phyloP scores from a whole-genome alignment of 2,329 filamentous ascomycete species.

The Colletotrichum orchidophilum region DNA sequence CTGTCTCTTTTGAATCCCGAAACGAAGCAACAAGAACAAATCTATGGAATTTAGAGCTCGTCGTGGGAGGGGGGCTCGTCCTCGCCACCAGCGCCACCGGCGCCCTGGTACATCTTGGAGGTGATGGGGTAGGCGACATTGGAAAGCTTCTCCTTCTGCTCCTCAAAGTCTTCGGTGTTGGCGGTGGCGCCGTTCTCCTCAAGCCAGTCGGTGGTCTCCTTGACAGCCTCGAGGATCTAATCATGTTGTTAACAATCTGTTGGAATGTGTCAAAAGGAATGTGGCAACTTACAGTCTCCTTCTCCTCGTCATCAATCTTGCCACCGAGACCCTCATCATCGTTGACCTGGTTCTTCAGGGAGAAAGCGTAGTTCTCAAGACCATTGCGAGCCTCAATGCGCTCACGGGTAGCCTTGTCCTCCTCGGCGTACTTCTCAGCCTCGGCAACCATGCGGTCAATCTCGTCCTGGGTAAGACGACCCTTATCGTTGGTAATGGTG shows the following conservation, averaged over 20 bases:
- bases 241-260: constrained; percentile 2
- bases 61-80: constrained; percentile 77
- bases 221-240: constrained; percentile 89
- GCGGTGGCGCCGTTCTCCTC: constrained; percentile 92
- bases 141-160: constrained; percentile 99
- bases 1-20: constrained; percentile 33
- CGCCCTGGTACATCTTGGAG: constrained; percentile 89
- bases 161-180: constrained; percentile 93
- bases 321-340: constrained; percentile 96
- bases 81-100: constrained; percentile 69
- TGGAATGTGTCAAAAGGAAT: constrained; percentile 34
- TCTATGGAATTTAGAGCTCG: constrained; percentile 72
- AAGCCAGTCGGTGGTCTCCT: constrained; percentile 97
- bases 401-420: constrained; percentile 97
- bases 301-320: constrained; percentile 98
- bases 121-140: constrained; percentile 98
- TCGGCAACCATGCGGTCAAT: constrained; percentile 99
- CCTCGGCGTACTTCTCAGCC: constrained; percentile 98
- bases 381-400: constrained; percentile 96
- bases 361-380: constrained; percentile 99
- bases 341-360: constrained; percentile 98
- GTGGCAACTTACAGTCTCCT: constrained; percentile 79
- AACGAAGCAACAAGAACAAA: constrained; percentile 34
- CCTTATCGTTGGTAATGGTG: constrained; percentile 99
- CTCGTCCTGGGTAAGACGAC: constrained; percentile 93